A percentile compares a stretch with the other conserved stretches of the same genome.
These are phyloP conservation scores for Colletotrichum musicola DNA, from an alignment of 2,329 filamentous ascomycete genomes.

Conservation along the genomic window DNA sequence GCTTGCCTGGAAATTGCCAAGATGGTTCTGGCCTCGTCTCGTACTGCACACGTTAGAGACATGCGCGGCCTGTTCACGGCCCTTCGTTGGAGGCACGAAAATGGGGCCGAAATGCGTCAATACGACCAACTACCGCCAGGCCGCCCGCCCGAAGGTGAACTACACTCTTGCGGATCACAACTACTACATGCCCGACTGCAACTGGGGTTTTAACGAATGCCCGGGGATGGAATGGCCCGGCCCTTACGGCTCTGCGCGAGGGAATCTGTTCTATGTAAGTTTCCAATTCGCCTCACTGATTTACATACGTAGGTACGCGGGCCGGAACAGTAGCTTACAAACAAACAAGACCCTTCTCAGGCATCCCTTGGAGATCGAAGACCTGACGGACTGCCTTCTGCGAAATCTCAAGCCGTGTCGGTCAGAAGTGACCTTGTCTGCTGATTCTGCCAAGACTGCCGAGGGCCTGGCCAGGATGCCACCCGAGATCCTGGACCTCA, in stretches of 20 bases:
- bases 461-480: not conserved
- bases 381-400: not conserved
- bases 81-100: not conserved
- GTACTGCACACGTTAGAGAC: not conserved
- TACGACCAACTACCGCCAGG: not conserved
- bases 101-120: not conserved
- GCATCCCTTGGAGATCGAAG: not conserved
- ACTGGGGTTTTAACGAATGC: not conserved
- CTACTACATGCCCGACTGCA: not conserved
- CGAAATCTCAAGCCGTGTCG: not conserved
- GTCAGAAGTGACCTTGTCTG: not conserved
- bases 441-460: not conserved
- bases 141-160: not conserved
- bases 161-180: not conserved
- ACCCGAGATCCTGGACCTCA: not conserved
- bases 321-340: not conserved
- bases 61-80: conserved; percentile 7
- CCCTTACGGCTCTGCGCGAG: not conserved
- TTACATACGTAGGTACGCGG: not conserved
- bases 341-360: not conserved
- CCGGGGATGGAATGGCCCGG: not conserved
- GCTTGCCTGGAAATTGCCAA: not conserved
- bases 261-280: not conserved
- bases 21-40: not conserved
- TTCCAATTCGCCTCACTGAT: not conserved